phyloP scores from a whole-genome alignment of 23 red algal genomes.

The Gracilaria domingensis region DNA sequence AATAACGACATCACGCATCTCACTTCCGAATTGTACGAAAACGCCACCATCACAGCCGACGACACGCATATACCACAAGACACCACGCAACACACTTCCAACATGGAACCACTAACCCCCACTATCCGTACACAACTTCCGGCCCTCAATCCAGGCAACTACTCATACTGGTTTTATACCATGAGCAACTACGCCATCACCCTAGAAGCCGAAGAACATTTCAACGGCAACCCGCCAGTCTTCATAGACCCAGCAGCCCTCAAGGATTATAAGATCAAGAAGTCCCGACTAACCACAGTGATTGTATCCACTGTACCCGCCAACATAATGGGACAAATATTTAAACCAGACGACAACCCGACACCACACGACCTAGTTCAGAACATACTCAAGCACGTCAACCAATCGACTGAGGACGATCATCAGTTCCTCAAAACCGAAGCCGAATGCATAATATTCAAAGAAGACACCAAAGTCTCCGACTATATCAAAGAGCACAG shows the following conservation, averaged over 20 bases:
- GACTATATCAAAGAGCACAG: background rate
- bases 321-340: background rate
- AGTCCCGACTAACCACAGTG: background rate
- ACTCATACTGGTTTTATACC: background rate
- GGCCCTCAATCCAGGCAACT: too few species aligned
- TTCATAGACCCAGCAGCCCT: background rate
- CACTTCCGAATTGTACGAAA: background rate
- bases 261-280: background rate
- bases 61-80: background rate
- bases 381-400: background rate
- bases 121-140: too few species aligned
- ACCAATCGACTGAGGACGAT: conserved; percentile 5
- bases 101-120: too few species aligned
- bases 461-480: background rate
- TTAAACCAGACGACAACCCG: background rate
- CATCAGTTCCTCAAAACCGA: conserved; percentile 15
- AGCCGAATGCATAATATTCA: background rate
- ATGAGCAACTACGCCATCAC: background rate
- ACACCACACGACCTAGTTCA: background rate
- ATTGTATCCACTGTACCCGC: background rate
- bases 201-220: background rate
- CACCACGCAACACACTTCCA: background rate
- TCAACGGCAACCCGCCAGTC: background rate
- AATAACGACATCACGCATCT: background rate
- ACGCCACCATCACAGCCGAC: background rate